Evolutionary conservation across 1,284 basidiomycete species (phyloP).

Genomic region (Trichosporon coremiiforme): DNA sequence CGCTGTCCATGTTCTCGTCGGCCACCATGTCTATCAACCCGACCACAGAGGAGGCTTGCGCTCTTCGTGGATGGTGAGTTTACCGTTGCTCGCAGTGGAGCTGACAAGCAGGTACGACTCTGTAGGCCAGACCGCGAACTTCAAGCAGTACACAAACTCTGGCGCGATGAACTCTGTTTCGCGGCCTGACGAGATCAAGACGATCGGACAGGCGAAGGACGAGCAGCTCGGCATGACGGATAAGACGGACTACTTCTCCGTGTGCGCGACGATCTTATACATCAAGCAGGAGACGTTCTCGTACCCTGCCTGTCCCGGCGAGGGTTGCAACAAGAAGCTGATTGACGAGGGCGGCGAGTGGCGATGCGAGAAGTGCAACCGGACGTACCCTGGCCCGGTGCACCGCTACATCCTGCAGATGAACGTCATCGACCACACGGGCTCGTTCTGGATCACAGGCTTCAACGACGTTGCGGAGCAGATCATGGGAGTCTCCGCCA

Average conservation of each 20-base stretch:
- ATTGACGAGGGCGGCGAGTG: constrained; percentile 69
- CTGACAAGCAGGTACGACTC: constrained; percentile 62
- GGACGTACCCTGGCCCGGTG: constrained; percentile 70
- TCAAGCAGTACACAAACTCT: constrained; percentile 68
- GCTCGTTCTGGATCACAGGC: constrained; percentile 87
- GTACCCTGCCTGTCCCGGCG: constrained; percentile 85
- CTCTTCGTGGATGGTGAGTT: constrained; percentile 80
- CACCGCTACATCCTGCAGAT: constrained; percentile 90
- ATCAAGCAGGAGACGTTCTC: constrained; percentile 83
- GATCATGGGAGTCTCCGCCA: constrained; percentile 77
- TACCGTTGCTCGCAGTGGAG: too few species aligned
- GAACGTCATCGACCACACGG: constrained; percentile 85
- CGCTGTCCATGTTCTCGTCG: constrained; percentile 70
- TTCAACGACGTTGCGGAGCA: constrained; percentile 89
- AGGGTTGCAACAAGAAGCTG: constrained; percentile 91
- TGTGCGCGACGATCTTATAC: constrained; percentile 82
- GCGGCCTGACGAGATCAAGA: constrained; percentile 70
- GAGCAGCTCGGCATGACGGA: constrained; percentile 75
- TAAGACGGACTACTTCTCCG: constrained; percentile 78
- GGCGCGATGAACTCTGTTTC: constrained; percentile 51
- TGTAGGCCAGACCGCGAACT: constrained; percentile 64
- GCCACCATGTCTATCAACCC: constrained; percentile 81
- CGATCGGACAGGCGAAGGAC: constrained; percentile 80
- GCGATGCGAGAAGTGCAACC: constrained; percentile 94
- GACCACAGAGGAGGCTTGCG: constrained; percentile 82